Conservation (phyloP, 352 stramenopile species). For the Phytopythium mirpurense region DNA sequence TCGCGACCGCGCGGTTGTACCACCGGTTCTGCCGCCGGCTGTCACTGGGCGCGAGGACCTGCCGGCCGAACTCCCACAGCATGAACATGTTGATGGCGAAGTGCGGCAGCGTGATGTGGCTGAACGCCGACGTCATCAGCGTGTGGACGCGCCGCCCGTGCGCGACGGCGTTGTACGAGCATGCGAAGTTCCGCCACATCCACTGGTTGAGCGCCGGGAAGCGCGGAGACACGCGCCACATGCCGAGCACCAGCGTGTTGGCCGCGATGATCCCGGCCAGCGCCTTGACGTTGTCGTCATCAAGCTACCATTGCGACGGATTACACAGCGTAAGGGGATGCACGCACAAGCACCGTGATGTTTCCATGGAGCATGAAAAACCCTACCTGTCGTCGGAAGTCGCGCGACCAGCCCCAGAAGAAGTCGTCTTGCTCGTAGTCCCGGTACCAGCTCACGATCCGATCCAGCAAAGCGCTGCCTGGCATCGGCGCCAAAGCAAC, state of each 20-base stretch:
- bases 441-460: constrained; percentile 20
- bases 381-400: constrained; percentile 1
- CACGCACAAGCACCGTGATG: too few species aligned
- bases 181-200: constrained; percentile 84
- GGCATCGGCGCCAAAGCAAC: background rate
- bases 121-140: constrained; percentile 75
- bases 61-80: constrained; percentile 79
- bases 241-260: constrained; percentile 65
- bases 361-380: too few species aligned
- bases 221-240: constrained; percentile 66
- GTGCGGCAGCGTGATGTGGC: constrained; percentile 76
- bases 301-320: constrained; percentile 30
- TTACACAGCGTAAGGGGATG: too few species aligned
- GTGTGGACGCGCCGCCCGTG: constrained; percentile 65
- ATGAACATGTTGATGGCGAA: constrained; percentile 89
- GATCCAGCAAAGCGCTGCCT: constrained; percentile 1
- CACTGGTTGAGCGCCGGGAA: constrained; percentile 44
- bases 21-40: constrained; percentile 22
- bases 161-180: constrained; percentile 71
- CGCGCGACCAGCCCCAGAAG: constrained; percentile 15
- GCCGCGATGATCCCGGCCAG: constrained; percentile 54
- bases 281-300: constrained; percentile 61
- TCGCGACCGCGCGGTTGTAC: constrained; percentile 44
- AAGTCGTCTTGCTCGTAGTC: constrained; percentile 20
- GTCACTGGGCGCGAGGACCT: constrained; percentile 39